Conservation (phyloP, 495 filamentous ascomycete species). For the Penicillium salamii region DNA sequence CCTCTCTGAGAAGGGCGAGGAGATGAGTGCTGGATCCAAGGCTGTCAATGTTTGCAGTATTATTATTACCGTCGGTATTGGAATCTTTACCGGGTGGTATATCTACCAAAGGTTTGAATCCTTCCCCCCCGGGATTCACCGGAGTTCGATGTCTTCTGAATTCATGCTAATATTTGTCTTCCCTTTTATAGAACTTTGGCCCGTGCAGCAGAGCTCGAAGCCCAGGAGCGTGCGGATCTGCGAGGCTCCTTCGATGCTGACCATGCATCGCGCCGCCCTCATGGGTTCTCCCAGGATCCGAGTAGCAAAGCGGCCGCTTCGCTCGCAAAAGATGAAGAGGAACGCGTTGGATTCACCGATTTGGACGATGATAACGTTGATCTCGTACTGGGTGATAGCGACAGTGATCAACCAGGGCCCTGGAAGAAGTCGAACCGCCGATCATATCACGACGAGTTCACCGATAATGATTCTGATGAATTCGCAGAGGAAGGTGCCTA, state of each 20-base stretch:
- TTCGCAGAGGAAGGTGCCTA: conserved; percentile 44
- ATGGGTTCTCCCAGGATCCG: conserved; percentile 45
- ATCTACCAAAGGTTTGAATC: conserved; percentile 71
- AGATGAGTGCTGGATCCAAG: conserved; percentile 52
- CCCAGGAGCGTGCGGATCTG: conserved; percentile 63
- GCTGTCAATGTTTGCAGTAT: conserved; percentile 82
- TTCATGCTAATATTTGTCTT: not conserved
- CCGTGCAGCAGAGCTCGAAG: conserved; percentile 78
- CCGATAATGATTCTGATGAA: conserved; percentile 52
- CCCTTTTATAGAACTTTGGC: conserved; percentile 62
- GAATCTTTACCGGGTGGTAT: conserved; percentile 72
- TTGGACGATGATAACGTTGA: conserved; percentile 43
- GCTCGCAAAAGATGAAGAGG: conserved; percentile 48
- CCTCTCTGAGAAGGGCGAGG: conserved; percentile 65
- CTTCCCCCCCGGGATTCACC: not conserved
- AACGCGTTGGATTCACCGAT: conserved; percentile 46
- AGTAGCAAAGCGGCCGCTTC: conserved; percentile 42
- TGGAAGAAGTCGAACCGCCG: conserved; percentile 21
- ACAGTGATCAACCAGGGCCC: conserved; percentile 22
- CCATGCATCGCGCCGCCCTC: conserved; percentile 39
- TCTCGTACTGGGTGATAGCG: conserved; percentile 37
- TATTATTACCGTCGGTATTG: conserved; percentile 63
- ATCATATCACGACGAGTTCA: conserved; percentile 51
- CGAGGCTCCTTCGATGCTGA: conserved; percentile 39
- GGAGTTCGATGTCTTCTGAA: not conserved